Evolutionary conservation across 2,329 filamentous ascomycete genomes (phyloP).

Genomic region (Pseudogymnoascus destructans): DNA sequence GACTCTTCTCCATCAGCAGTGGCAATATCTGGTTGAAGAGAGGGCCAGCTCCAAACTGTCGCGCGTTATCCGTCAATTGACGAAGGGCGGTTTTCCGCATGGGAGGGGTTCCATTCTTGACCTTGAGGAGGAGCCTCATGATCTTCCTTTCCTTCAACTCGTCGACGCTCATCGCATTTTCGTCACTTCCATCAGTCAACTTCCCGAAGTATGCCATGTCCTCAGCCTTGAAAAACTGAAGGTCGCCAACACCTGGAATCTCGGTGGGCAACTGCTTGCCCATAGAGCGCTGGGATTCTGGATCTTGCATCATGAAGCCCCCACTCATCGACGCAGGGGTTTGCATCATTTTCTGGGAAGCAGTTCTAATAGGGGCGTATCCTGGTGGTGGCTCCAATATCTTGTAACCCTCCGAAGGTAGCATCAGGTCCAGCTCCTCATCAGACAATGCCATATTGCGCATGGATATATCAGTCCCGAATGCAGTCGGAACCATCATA

Average conservation of each 20-base stretch:
- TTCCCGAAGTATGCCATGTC: slow-evolving; percentile 99
- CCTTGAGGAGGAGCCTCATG: slow-evolving; percentile 89
- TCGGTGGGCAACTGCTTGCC: slow-evolving; percentile 89
- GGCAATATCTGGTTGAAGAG: slow-evolving; percentile 97
- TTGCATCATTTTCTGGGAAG: slow-evolving; percentile 60
- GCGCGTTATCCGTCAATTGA: slow-evolving; percentile 93
- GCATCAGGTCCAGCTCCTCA: slow-evolving; percentile 83
- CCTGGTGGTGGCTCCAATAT: slow-evolving; percentile 81
- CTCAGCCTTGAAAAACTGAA: slow-evolving; percentile 97
- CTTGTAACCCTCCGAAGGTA: slow-evolving; percentile 87
- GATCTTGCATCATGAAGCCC: slow-evolving; percentile 97
- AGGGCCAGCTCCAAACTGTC: slow-evolving; percentile 84
- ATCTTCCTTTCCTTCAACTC: slow-evolving; percentile 97
- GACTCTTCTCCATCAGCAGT: slow-evolving; percentile 91
- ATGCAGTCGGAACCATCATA: slow-evolving; percentile 43
- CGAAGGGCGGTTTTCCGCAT: slow-evolving; percentile 97
- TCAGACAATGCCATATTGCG: slow-evolving; percentile 78
- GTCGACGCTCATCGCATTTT: slow-evolving; percentile 82
- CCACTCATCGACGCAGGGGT: slow-evolving; percentile 54
- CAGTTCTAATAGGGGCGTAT: slow-evolving; percentile 70
- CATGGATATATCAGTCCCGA: slow-evolving; percentile 67
- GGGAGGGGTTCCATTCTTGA: slow-evolving; percentile 97
- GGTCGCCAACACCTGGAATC: slow-evolving; percentile 87
- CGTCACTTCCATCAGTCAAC: slow-evolving; percentile 84
- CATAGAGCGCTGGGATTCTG: slow-evolving; percentile 66